Conservation (phyloP, 169 alveolate genomes). For the Eimeria maxima region DNA sequence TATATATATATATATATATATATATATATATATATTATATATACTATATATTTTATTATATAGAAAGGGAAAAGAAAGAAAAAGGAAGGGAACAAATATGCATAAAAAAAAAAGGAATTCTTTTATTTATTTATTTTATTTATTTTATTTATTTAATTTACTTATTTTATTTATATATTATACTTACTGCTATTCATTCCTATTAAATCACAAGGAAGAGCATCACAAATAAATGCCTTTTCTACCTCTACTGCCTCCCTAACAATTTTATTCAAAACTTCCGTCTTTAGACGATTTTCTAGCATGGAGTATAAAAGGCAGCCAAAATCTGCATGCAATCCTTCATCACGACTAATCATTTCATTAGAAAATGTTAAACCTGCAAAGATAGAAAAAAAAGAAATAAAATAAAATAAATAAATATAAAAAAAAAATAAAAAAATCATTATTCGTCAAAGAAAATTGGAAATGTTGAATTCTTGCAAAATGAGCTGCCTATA, state of each 20-base stretch:
- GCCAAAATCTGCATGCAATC: constrained; percentile 99
- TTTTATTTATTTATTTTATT: too few relatives aligned
- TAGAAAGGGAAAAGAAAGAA: too few relatives aligned
- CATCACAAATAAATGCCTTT: constrained; percentile 97
- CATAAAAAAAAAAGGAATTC: too few relatives aligned
- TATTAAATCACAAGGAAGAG: constrained; percentile 98
- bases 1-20: not conserved
- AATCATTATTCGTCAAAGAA: not conserved
- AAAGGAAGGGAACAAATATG: too few relatives aligned
- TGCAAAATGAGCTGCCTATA: not conserved
- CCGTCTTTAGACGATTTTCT: constrained; percentile 92
- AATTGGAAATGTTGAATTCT: not conserved
- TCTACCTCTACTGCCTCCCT: constrained; percentile 98
- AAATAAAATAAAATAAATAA: not conserved
- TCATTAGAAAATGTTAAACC: constrained; percentile 98
- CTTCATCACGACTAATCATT: constrained; percentile 99
- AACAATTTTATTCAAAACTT: constrained; percentile 96
- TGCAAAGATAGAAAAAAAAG: not conserved
- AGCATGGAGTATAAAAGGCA: constrained; percentile 97
- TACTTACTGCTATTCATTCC: constrained; percentile 97
- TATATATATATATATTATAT: too few relatives aligned
- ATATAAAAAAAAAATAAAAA: not conserved
- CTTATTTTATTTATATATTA: too few relatives aligned
- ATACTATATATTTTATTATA: too few relatives aligned
- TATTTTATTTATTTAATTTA: too few relatives aligned